Evolutionary conservation across 805 yeast species (phyloP).

Genomic region (Ogataea henricii): DNA sequence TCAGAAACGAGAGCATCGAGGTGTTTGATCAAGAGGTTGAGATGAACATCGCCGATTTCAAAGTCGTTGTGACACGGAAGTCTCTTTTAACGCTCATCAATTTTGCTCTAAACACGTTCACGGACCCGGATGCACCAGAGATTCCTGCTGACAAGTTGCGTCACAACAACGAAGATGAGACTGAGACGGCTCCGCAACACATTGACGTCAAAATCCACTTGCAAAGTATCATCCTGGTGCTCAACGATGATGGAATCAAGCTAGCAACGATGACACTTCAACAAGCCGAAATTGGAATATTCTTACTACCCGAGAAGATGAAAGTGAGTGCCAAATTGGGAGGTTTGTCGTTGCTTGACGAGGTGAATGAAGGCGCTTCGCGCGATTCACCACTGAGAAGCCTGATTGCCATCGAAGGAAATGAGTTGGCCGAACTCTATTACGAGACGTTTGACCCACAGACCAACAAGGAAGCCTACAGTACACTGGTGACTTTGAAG

Average conservation of each 20-base stretch:
- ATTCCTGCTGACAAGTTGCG: slow-evolving; percentile 70
- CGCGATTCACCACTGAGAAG: slow-evolving; percentile 60
- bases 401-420: slow-evolving; percentile 78
- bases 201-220: slow-evolving; percentile 68
- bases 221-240: slow-evolving; percentile 69
- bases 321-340: slow-evolving; percentile 74
- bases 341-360: slow-evolving; percentile 76
- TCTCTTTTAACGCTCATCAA: slow-evolving; percentile 78
- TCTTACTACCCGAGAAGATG: slow-evolving; percentile 75
- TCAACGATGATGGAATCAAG: slow-evolving; percentile 82
- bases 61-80: slow-evolving; percentile 72
- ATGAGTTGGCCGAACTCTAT: slow-evolving; percentile 71
- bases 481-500: slow-evolving; percentile 58
- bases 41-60: slow-evolving; percentile 75
- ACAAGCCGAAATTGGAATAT: slow-evolving; percentile 67
- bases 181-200: slow-evolving; percentile 67
- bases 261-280: slow-evolving; percentile 78
- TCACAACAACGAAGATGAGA: slow-evolving; percentile 61
- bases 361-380: slow-evolving; percentile 63
- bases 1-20: slow-evolving; percentile 55
- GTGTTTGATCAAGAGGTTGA: slow-evolving; percentile 77
- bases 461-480: slow-evolving; percentile 50
- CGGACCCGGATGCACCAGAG: slow-evolving; percentile 73
- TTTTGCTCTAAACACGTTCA: slow-evolving; percentile 82
- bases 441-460: slow-evolving; percentile 79